Evolutionary conservation across 345 rosid genomes (phyloP).

Genomic region (Stellera chamaejasme): DNA sequence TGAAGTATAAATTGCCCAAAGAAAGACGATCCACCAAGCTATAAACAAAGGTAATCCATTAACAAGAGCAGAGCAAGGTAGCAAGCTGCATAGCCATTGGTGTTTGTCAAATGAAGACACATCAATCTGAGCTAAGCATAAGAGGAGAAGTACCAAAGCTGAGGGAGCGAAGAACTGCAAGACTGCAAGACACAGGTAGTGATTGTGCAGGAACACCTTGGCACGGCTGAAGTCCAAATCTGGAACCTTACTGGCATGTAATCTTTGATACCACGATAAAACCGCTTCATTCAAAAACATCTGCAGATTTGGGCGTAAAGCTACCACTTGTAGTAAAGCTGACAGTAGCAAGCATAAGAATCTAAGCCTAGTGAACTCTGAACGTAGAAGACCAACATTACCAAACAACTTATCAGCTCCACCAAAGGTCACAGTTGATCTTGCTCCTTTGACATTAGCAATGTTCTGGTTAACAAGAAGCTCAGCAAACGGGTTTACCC

Average conservation of each 20-base stretch:
- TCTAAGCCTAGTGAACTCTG: constrained; percentile 43
- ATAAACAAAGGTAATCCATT: constrained; percentile 47
- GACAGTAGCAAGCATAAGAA: constrained; percentile 46
- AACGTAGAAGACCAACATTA: constrained; percentile 45
- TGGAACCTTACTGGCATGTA: constrained; percentile 79
- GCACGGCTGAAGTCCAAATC: constrained; percentile 92
- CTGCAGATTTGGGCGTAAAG: constrained; percentile 68
- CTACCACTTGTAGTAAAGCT: constrained; percentile 46
- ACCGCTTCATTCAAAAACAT: constrained; percentile 92
- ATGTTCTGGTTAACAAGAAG: constrained; percentile 31
- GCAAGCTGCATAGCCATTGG: constrained; percentile 32
- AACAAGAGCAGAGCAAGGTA: constrained; percentile 47
- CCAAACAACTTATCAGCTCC: constrained; percentile 38
- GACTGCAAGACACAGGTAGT: constrained; percentile 65
- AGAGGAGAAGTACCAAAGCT: constrained; percentile 47
- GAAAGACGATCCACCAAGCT: constrained; percentile 90
- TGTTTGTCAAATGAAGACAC: constrained; percentile 31
- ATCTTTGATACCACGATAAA: constrained; percentile 82
- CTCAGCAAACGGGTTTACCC: constrained; percentile 69
- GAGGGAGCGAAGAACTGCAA: constrained; percentile 72
- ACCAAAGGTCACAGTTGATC: not conserved
- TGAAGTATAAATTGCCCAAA: constrained; percentile 56
- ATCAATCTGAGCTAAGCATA: constrained; percentile 60
- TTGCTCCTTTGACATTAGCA: constrained; percentile 14
- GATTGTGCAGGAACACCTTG: constrained; percentile 86